Conservation (phyloP, 2,329 filamentous ascomycete genomes). For the Escovopsis sp. region DNA sequence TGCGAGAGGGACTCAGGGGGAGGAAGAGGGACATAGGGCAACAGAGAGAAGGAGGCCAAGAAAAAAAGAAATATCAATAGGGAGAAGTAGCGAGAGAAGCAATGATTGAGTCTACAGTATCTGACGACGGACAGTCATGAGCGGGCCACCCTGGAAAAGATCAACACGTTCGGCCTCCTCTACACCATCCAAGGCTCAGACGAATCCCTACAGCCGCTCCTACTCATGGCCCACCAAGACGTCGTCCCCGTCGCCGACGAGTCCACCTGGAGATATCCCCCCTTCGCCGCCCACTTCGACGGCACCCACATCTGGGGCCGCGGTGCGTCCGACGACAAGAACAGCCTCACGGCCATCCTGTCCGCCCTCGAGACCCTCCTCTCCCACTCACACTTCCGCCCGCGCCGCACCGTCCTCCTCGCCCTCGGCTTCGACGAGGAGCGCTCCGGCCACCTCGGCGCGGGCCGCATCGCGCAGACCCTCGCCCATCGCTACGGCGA, state of each 20-base stretch:
- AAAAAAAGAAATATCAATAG: too few relatives aligned
- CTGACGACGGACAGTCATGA: constrained; percentile 18
- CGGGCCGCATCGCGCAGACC: constrained; percentile 32
- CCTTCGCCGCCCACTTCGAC: constrained; percentile 26
- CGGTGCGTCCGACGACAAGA: constrained; percentile 28
- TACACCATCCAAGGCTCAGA: constrained; percentile 43
- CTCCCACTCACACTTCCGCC: constrained; percentile 30
- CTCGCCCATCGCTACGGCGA: constrained; percentile 38
- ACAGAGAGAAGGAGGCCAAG: too few relatives aligned
- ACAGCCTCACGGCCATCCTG: constrained; percentile 23
- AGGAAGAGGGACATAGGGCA: too few relatives aligned
- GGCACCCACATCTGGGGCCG: constrained; percentile 29
- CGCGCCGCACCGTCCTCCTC: constrained; percentile 40
- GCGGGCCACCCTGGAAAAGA: constrained; percentile 31
- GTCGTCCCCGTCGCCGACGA: constrained; percentile 31
- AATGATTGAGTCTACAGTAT: not conserved
- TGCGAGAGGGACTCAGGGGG: too few relatives aligned
- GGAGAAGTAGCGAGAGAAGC: too few relatives aligned
- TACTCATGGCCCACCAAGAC: constrained; percentile 28
- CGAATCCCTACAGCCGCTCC: constrained; percentile 27
- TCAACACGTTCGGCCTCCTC: constrained; percentile 47
- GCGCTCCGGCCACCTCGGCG: constrained; percentile 40
- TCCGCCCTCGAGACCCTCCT: constrained; percentile 33
- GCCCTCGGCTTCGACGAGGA: constrained; percentile 54
- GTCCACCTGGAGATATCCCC: constrained; percentile 26